Conservation (phyloP, 441 rosid species). For the Raphanus hybrid region DNA sequence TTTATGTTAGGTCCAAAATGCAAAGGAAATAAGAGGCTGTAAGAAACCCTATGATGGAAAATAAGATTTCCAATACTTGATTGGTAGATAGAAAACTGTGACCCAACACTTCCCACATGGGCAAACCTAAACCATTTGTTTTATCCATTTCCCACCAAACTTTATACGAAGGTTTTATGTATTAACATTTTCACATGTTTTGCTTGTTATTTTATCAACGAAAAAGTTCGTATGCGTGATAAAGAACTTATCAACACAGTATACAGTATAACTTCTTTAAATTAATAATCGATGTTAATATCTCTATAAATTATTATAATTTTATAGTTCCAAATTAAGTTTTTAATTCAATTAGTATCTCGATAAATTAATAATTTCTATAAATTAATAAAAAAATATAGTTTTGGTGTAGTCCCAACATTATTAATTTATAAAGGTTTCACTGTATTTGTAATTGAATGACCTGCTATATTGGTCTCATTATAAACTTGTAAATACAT, state of each 20-base stretch:
- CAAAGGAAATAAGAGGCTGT: slow-evolving; percentile 13
- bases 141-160: slow-evolving; percentile 17
- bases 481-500: neutral
- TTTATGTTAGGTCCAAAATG: slow-evolving; percentile 24
- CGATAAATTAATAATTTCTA: no score
- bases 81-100: slow-evolving; percentile 24
- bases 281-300: no score
- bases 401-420: no score
- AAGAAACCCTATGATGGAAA: slow-evolving; percentile 24
- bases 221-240: neutral
- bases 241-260: neutral
- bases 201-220: slow-evolving; percentile 4
- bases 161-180: neutral
- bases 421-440: no score
- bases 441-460: neutral
- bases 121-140: slow-evolving; percentile 16
- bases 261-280: no score
- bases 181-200: neutral
- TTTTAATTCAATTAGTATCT: no score
- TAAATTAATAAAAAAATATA: no score
- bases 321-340: no score
- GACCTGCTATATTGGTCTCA: neutral
- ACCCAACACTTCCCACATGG: slow-evolving; percentile 31
- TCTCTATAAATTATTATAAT: no score
- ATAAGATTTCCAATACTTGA: neutral